Conservation (phyloP, 176 grass and related monocot genomes). For the Leersia perrieri region DNA sequence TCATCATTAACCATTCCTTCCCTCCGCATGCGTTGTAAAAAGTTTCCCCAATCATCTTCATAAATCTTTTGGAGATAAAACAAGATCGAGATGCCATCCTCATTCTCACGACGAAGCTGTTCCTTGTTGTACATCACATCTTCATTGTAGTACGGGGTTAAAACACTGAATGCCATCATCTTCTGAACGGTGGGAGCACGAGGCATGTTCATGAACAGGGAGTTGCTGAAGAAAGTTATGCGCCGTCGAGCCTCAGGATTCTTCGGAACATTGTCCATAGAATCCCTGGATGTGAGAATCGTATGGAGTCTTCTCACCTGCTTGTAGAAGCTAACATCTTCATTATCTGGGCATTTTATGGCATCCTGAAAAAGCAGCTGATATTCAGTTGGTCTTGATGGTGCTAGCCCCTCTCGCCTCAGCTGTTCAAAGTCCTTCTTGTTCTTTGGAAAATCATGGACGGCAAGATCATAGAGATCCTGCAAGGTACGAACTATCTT, state of each 20-base stretch:
- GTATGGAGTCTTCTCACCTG: conserved; percentile 85
- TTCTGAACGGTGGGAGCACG: conserved; percentile 86
- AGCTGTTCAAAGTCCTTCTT: conserved; percentile 60
- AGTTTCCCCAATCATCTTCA: conserved; percentile 89
- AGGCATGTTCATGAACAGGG: conserved; percentile 99
- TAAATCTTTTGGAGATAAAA: conserved; percentile 99
- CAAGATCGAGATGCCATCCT: conserved; percentile 94
- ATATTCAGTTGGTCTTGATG: conserved; percentile 35
- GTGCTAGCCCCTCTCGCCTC: conserved; percentile 51
- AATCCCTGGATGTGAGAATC: conserved; percentile 87
- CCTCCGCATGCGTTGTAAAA: conserved; percentile 85
- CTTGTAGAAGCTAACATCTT: conserved; percentile 69
- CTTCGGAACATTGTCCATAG: conserved; percentile 85
- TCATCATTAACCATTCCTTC: conserved; percentile 70
- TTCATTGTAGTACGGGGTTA: conserved; percentile 96
- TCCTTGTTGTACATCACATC: conserved; percentile 81
- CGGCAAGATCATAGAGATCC: conserved; percentile 71
- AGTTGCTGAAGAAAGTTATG: conserved; percentile 98
- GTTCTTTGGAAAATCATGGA: conserved; percentile 68
- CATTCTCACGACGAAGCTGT: conserved; percentile 87
- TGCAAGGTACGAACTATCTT: conserved; percentile 90
- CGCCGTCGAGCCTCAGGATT: conserved; percentile 79
- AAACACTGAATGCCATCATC: conserved; percentile 86
- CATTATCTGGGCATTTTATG: conserved; percentile 47
- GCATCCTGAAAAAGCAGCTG: conserved; percentile 78